Evolutionary conservation across 495 filamentous ascomycete species (phyloP).

Genomic region (Aspergillus nanangensis): DNA sequence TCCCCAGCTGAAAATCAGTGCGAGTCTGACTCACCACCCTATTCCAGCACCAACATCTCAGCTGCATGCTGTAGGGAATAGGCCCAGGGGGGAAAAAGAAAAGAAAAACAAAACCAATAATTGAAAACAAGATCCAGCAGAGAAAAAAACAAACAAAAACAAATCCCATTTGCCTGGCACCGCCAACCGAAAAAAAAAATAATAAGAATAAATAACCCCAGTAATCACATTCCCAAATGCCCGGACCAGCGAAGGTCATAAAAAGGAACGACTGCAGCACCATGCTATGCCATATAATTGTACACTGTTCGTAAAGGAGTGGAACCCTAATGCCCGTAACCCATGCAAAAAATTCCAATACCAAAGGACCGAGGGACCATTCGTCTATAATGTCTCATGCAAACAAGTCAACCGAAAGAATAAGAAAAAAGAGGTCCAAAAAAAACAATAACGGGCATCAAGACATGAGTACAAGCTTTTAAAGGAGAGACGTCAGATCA

Average conservation of each 20-base stretch:
- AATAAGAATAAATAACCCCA: too few relatives aligned
- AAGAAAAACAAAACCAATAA: too few relatives aligned
- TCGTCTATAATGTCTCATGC: constrained; percentile 32
- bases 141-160: too few relatives aligned
- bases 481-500: constrained; percentile 43
- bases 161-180: too few relatives aligned
- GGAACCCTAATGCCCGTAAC: constrained; percentile 36
- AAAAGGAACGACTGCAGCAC: constrained; percentile 46
- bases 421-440: constrained; percentile 23
- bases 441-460: constrained; percentile 28
- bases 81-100: too few relatives aligned
- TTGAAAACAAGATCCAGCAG: too few relatives aligned
- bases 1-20: too few relatives aligned
- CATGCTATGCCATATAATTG: constrained; percentile 38
- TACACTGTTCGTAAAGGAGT: constrained; percentile 38
- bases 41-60: too few relatives aligned
- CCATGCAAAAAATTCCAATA: constrained; percentile 34
- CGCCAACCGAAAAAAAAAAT: constrained; percentile 18
- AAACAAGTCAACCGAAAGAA: constrained; percentile 6
- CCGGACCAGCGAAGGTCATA: constrained; percentile 28
- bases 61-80: too few relatives aligned
- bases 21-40: too few relatives aligned
- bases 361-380: constrained; percentile 37
- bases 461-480: constrained; percentile 23
- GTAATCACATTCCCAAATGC: constrained; percentile 24